phyloP scores from a whole-genome alignment of 1,284 basidiomycete species.

The Vanrija humicola region DNA sequence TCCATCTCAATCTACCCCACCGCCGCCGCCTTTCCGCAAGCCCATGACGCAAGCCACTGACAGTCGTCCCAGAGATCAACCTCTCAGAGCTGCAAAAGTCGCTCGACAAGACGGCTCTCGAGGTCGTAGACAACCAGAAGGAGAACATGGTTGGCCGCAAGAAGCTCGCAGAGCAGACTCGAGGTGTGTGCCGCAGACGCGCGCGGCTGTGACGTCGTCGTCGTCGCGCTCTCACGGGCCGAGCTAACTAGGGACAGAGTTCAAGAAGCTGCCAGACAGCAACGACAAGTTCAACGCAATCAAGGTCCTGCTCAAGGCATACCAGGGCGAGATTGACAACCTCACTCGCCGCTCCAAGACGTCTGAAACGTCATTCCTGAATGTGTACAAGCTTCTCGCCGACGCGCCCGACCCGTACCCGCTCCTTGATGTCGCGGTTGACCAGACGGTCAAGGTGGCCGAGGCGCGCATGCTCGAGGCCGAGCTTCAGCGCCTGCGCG shows the following conservation, averaged over 20 bases:
- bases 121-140: slow-evolving; percentile 96
- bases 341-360: slow-evolving; percentile 86
- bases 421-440: slow-evolving; percentile 85
- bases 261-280: slow-evolving; percentile 81
- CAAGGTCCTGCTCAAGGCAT: slow-evolving; percentile 86
- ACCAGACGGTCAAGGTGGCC: slow-evolving; percentile 81
- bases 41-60: not conserved
- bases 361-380: slow-evolving; percentile 89
- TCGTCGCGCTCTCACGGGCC: not conserved
- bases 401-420: slow-evolving; percentile 97
- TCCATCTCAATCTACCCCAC: not conserved
- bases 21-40: not conserved
- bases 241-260: slow-evolving; percentile 58
- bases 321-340: slow-evolving; percentile 93
- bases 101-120: slow-evolving; percentile 81
- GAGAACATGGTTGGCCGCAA: slow-evolving; percentile 91
- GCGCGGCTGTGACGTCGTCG: not conserved
- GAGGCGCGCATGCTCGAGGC: slow-evolving; percentile 70
- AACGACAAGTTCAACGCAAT: slow-evolving; percentile 76
- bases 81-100: slow-evolving; percentile 86
- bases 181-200: slow-evolving; percentile 57
- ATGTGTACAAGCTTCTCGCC: slow-evolving; percentile 86
- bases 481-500: slow-evolving; percentile 65
- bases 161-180: slow-evolving; percentile 84
- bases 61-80: slow-evolving; percentile 64